These are phyloP conservation scores for Bothriochloa decipiens DNA, from an alignment of 176 grass and related monocot species.

Conservation along the genomic window DNA sequence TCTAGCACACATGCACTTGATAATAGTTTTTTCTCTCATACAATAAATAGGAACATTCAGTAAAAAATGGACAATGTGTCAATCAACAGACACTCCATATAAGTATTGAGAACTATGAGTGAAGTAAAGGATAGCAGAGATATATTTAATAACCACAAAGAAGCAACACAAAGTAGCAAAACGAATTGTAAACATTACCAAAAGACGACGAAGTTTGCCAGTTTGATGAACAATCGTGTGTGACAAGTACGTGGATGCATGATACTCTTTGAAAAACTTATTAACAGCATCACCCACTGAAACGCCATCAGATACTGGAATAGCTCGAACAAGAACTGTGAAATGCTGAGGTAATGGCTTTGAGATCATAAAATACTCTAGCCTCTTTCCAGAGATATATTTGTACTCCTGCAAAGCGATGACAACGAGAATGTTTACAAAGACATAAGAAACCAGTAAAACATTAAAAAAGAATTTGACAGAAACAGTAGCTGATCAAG, in stretches of 20 bases:
- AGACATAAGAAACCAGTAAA: constrained; percentile 35
- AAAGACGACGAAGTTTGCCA: constrained; percentile 76
- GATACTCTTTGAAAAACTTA: constrained; percentile 82
- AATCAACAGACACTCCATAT: neutral
- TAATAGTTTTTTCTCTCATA: neutral
- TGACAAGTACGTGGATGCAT: constrained; percentile 81
- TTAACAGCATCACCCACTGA: constrained; percentile 77
- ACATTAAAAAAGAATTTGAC: neutral
- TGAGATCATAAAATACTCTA: constrained; percentile 73
- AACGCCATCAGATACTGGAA: constrained; percentile 59
- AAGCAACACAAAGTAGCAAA: constrained; percentile 23
- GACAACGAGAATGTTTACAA: constrained; percentile 15
- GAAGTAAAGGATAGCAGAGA: neutral
- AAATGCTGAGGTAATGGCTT: constrained; percentile 81
- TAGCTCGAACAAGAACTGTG: constrained; percentile 87
- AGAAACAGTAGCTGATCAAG: neutral
- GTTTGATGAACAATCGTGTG: constrained; percentile 73
- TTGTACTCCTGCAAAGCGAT: constrained; percentile 74
- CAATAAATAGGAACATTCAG: constrained; percentile 25
- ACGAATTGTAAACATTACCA: constrained; percentile 58
- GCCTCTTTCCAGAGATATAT: constrained; percentile 80
- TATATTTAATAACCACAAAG: neutral
- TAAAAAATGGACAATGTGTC: neutral
- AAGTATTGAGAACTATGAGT: neutral
- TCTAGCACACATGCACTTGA: neutral